Conservation (phyloP, 2,329 filamentous ascomycete species). For the Trichoderma atrobrunneum region DNA sequence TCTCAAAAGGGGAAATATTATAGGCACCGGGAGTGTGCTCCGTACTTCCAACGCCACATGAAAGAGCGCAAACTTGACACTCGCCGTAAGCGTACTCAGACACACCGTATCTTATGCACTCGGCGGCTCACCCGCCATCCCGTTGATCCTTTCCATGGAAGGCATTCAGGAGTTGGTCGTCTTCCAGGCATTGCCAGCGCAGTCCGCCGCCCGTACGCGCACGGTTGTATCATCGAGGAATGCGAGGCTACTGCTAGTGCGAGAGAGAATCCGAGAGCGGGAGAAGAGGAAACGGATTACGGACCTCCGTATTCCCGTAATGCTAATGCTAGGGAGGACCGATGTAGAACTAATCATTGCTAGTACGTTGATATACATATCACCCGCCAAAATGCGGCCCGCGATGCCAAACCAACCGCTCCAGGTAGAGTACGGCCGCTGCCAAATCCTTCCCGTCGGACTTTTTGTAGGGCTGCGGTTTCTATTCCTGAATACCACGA, state of each 20-base stretch:
- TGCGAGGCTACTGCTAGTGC: neutral
- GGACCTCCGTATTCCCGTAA: neutral
- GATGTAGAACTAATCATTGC: neutral
- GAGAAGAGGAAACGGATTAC: neutral
- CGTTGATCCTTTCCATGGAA: neutral
- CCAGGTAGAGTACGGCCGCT: neutral
- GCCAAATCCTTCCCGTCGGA: neutral
- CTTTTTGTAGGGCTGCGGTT: neutral
- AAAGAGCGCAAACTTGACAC: neutral
- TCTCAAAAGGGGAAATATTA: neutral
- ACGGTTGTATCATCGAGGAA: neutral
- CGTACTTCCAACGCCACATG: neutral
- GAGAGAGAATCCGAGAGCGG: neutral
- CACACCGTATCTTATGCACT: neutral
- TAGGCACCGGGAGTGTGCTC: neutral
- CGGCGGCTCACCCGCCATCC: neutral
- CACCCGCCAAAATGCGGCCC: slow-evolving; percentile 4
- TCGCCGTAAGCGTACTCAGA: neutral
- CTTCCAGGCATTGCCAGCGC: neutral
- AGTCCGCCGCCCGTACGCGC: neutral
- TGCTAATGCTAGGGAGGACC: neutral
- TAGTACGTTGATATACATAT: neutral
- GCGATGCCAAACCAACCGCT: neutral
- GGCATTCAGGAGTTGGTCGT: neutral
- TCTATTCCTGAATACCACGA: neutral